These are phyloP conservation scores for Pseudodiploospora longispora DNA, from an alignment of 2,329 filamentous ascomycete genomes.

Conservation along the genomic window DNA sequence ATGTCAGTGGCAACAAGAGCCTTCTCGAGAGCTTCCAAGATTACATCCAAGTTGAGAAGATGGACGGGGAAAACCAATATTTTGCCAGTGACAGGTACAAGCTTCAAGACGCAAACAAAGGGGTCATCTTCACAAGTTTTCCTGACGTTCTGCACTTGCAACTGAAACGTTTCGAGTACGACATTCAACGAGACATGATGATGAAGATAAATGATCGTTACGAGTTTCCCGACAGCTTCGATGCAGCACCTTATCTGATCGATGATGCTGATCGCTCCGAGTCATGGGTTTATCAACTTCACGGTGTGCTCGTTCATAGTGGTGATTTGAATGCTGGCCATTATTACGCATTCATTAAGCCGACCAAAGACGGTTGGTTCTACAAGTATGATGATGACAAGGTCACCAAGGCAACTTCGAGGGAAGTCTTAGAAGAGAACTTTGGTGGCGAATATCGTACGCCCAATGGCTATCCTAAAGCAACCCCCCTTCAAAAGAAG, in stretches of 20 bases:
- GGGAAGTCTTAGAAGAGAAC: constrained; percentile 92
- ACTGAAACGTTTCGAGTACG: constrained; percentile 96
- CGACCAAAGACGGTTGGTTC: constrained; percentile 85
- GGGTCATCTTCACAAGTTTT: constrained; percentile 93
- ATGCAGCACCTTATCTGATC: constrained; percentile 79
- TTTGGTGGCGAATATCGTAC: constrained; percentile 78
- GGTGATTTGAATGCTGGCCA: constrained; percentile 95
- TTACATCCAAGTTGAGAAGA: constrained; percentile 92
- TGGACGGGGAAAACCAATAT: constrained; percentile 98
- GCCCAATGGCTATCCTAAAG: constrained; percentile 38
- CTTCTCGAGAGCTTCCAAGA: constrained; percentile 92
- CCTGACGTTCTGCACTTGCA: constrained; percentile 91
- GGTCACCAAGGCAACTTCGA: constrained; percentile 85
- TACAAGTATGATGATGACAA: constrained; percentile 97
- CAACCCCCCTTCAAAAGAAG: constrained; percentile 42
- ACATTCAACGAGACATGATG: constrained; percentile 92
- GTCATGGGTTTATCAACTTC: constrained; percentile 83
- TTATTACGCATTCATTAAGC: constrained; percentile 96
- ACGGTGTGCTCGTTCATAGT: constrained; percentile 92
- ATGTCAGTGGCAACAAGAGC: constrained; percentile 88
- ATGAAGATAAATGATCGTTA: constrained; percentile 97
- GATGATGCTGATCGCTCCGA: constrained; percentile 82
- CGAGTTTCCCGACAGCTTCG: constrained; percentile 78
- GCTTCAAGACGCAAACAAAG: constrained; percentile 93
- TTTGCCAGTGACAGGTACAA: constrained; percentile 84